A percentile compares a stretch with the other conserved stretches of the same genome.
These are phyloP conservation scores for Termitomyces titanicus DNA, from an alignment of 768 basidiomycete species.

Conservation along the genomic window DNA sequence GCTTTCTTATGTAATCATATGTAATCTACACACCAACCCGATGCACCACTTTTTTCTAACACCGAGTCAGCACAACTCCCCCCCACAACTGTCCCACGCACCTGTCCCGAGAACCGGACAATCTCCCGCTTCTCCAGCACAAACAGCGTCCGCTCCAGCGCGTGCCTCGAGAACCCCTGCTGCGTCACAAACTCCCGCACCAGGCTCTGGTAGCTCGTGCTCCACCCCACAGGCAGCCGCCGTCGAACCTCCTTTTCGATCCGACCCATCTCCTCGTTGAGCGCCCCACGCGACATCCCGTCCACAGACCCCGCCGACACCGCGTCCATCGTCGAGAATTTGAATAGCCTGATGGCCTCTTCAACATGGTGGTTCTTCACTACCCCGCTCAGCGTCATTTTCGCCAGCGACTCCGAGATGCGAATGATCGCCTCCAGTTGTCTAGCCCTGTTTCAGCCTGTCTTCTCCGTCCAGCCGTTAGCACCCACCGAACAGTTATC, in stretches of 20 bases:
- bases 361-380: constrained; percentile 95
- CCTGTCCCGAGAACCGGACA: constrained; percentile 83
- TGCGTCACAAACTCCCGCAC: constrained; percentile 91
- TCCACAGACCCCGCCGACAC: constrained; percentile 93
- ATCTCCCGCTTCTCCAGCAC: constrained; percentile 94
- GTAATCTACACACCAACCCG: constrained; percentile 20
- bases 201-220: constrained; percentile 91
- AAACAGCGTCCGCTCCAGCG: constrained; percentile 87
- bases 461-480: not conserved
- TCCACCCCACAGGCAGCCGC: constrained; percentile 91
- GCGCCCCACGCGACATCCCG: constrained; percentile 84
- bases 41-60: constrained; percentile 46
- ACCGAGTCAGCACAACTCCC: not conserved
- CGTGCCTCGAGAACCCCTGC: constrained; percentile 87
- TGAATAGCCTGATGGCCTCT: constrained; percentile 97
- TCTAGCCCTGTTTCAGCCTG: constrained; percentile 23
- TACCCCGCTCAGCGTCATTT: constrained; percentile 82
- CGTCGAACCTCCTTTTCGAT: constrained; percentile 87
- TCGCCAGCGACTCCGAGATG: constrained; percentile 95
- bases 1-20: constrained; percentile 1
- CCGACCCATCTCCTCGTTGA: constrained; percentile 88
- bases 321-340: constrained; percentile 98
- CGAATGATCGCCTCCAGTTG: constrained; percentile 99
- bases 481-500: constrained; percentile 87
- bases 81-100: constrained; percentile 17